Conservation (phyloP, 306 rosid species). For the Corylus heterophylla region DNA sequence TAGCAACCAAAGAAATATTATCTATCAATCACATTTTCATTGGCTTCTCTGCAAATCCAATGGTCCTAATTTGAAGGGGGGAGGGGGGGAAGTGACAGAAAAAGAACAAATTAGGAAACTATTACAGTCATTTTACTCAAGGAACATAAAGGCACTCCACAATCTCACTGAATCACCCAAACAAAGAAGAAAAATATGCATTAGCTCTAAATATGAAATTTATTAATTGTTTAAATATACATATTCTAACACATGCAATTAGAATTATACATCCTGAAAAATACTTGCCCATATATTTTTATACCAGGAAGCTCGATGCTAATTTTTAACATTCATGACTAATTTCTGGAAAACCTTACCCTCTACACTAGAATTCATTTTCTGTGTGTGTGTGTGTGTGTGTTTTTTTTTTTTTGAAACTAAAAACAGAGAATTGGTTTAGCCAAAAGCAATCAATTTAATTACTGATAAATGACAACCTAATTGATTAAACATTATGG, state of each 20-base stretch:
- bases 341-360: conserved; percentile 27
- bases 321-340: conserved; percentile 9
- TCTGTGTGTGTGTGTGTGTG: background rate
- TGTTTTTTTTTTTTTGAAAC: background rate
- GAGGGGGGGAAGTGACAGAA: background rate
- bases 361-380: background rate
- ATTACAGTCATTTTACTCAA: background rate
- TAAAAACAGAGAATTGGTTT: background rate
- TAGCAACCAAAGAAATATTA: background rate
- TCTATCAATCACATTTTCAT: background rate
- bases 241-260: background rate
- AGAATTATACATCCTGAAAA: background rate
- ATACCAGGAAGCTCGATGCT: conserved; percentile 11
- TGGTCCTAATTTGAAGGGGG: background rate
- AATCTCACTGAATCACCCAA: background rate
- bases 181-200: background rate
- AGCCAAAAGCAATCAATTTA: background rate
- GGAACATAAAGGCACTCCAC: background rate
- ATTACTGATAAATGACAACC: background rate
- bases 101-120: background rate
- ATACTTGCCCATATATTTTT: background rate
- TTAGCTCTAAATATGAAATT: background rate
- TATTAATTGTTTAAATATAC: background rate
- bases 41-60: background rate
- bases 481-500: background rate